phyloP scores from a whole-genome alignment of 1,139 yeast species.

The Yamadazyma sp. region DNA sequence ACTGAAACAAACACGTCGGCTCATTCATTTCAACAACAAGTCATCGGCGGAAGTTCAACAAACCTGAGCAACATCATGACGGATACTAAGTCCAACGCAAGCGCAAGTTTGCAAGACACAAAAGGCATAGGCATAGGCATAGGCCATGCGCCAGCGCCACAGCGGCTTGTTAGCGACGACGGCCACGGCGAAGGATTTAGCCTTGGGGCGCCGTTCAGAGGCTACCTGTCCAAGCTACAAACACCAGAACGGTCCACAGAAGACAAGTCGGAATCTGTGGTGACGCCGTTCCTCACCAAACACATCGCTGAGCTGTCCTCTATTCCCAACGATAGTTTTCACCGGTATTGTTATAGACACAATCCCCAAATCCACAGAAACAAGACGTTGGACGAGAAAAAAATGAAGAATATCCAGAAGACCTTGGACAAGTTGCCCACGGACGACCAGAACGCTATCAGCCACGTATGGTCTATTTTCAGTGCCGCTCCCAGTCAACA shows the following conservation, averaged over 20 bases:
- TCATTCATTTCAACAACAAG: too few relatives aligned
- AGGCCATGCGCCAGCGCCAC: too few relatives aligned
- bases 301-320: slow-evolving; percentile 44
- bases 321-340: slow-evolving; percentile 51
- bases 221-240: not conserved
- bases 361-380: slow-evolving; percentile 81
- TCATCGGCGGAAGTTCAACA: too few relatives aligned
- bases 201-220: not conserved
- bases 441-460: slow-evolving; percentile 68
- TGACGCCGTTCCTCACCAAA: slow-evolving; percentile 46
- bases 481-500: slow-evolving; percentile 69
- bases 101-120: not conserved
- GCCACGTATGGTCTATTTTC: slow-evolving; percentile 78
- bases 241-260: not conserved
- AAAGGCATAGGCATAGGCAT: too few relatives aligned
- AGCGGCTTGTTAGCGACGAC: too few relatives aligned
- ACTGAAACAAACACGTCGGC: too few relatives aligned
- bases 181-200: not conserved
- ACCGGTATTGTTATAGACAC: slow-evolving; percentile 83
- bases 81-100: too few relatives aligned
- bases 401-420: slow-evolving; percentile 63
- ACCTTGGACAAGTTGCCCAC: slow-evolving; percentile 58
- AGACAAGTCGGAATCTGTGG: slow-evolving; percentile 10
- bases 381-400: slow-evolving; percentile 65
- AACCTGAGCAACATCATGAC: too few relatives aligned